Evolutionary conservation across 2,329 filamentous ascomycete genomes (phyloP).

Genomic region (Raffaelea arxii): DNA sequence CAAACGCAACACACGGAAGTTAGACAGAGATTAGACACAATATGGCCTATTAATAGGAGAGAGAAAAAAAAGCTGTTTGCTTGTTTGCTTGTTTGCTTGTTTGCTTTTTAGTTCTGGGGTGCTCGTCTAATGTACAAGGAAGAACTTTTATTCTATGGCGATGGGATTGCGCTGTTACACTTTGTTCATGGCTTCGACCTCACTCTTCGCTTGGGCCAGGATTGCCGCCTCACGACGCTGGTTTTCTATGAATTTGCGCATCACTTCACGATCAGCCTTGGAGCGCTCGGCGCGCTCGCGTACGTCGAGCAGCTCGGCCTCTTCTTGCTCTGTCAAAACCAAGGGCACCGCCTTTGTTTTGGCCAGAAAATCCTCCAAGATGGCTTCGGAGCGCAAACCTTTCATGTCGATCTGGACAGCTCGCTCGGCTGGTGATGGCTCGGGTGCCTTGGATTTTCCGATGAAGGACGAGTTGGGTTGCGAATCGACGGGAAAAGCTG

Average conservation of each 20-base stretch:
- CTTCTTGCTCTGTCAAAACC: conserved; percentile 50
- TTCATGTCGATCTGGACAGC: conserved; percentile 54
- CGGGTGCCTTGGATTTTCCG: conserved; percentile 37
- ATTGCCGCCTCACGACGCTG: conserved; percentile 53
- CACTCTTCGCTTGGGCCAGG: conserved; percentile 43
- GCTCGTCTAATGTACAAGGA: too few species aligned
- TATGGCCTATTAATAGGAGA: too few species aligned
- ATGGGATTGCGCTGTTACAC: too few species aligned
- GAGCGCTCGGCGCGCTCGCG: conserved; percentile 42
- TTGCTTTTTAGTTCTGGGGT: too few species aligned
- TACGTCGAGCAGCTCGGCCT: conserved; percentile 50
- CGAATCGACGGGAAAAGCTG: neutral
- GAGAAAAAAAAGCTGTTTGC: too few species aligned
- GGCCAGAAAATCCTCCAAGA: conserved; percentile 51
- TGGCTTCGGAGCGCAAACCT: conserved; percentile 47
- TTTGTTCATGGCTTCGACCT: conserved; percentile 34
- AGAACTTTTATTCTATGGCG: too few species aligned
- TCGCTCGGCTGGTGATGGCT: conserved; percentile 37
- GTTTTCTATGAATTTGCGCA: conserved; percentile 42
- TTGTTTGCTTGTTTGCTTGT: too few species aligned
- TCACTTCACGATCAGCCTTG: conserved; percentile 43
- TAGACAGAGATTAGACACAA: too few species aligned
- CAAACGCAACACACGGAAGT: too few species aligned
- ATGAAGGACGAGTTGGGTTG: conserved; percentile 37
- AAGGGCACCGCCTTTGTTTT: conserved; percentile 52